Evolutionary conservation across 1,284 basidiomycete species (phyloP).

Genomic region (Termitomyces sp.): DNA sequence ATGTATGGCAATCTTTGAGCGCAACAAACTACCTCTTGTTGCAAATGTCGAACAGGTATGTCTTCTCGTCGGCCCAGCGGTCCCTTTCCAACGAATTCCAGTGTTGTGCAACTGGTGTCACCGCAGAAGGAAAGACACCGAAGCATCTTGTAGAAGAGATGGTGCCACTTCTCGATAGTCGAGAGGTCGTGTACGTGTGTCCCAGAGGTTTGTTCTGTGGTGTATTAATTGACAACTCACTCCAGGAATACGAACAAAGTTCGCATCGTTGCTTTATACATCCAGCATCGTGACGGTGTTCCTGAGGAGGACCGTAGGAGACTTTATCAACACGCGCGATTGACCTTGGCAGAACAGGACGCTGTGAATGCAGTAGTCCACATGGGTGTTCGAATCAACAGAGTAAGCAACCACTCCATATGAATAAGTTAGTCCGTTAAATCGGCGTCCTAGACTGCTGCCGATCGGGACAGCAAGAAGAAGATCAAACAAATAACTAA

Average conservation of each 20-base stretch:
- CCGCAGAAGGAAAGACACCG: constrained; percentile 84
- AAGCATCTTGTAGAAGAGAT: constrained; percentile 96
- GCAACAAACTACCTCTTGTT: constrained; percentile 78
- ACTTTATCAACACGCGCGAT: constrained; percentile 93
- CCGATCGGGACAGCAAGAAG: constrained; percentile 73
- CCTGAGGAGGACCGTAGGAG: constrained; percentile 95
- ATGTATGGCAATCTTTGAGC: constrained; percentile 93
- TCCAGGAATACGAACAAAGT: constrained; percentile 89
- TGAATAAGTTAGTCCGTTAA: neutral
- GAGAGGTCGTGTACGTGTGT: constrained; percentile 68
- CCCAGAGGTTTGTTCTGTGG: neutral
- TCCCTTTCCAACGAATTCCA: constrained; percentile 24
- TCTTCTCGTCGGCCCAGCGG: neutral
- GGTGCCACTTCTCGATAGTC: constrained; percentile 92
- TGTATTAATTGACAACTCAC: constrained; percentile 9
- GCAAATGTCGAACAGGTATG: constrained; percentile 91
- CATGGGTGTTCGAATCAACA: constrained; percentile 81
- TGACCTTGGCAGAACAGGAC: constrained; percentile 89
- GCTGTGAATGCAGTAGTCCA: constrained; percentile 85
- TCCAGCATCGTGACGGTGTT: constrained; percentile 93
- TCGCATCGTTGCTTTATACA: constrained; percentile 94
- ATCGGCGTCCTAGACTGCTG: constrained; percentile 44
- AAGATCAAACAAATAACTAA: constrained; percentile 74
- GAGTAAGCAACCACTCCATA: constrained; percentile 44
- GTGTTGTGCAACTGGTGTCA: constrained; percentile 90